phyloP scores from a whole-genome alignment of 805 yeast species.

The Sungouiozyma intestinalis region DNA sequence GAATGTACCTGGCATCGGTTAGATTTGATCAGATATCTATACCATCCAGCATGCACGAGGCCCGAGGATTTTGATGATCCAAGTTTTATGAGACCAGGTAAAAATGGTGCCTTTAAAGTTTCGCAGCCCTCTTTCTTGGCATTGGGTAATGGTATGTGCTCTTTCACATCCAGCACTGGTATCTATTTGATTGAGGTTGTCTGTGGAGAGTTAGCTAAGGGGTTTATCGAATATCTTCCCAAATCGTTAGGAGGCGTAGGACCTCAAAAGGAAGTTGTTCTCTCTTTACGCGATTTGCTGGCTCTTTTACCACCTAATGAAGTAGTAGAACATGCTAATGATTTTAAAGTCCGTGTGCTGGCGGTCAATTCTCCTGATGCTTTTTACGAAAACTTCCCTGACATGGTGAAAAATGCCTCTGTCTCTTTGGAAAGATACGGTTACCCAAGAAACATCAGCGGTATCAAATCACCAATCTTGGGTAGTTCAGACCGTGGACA shows the following conservation, averaged over 20 bases:
- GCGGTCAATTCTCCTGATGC: conserved; percentile 53
- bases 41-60: conserved; percentile 69
- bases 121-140: conserved; percentile 37
- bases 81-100: conserved; percentile 29
- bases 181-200: conserved; percentile 66
- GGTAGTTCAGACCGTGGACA: conserved; percentile 21
- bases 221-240: conserved; percentile 54
- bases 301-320: conserved; percentile 24
- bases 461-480: conserved; percentile 22
- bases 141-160: conserved; percentile 34
- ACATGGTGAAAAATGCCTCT: conserved; percentile 8
- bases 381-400: conserved; percentile 39
- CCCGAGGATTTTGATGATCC: conserved; percentile 53
- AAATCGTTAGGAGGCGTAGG: conserved; percentile 47
- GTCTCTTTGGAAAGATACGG: conserved; percentile 24
- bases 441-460: conserved; percentile 12
- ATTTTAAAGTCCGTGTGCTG: conserved; percentile 39
- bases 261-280: conserved; percentile 39
- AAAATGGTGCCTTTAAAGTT: conserved; percentile 16
- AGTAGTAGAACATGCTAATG: conserved; percentile 21
- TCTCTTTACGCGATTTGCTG: conserved; percentile 40
- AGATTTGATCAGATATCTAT: conserved; percentile 65
- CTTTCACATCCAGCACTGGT: conserved; percentile 50
- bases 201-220: conserved; percentile 42
- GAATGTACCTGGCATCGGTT: conserved; percentile 84